Percentiles rank a stretch among this genome's conserved stretches.
Conservation (phyloP, 345 rosid genomes). For the Gynandropsis gynandra region DNA sequence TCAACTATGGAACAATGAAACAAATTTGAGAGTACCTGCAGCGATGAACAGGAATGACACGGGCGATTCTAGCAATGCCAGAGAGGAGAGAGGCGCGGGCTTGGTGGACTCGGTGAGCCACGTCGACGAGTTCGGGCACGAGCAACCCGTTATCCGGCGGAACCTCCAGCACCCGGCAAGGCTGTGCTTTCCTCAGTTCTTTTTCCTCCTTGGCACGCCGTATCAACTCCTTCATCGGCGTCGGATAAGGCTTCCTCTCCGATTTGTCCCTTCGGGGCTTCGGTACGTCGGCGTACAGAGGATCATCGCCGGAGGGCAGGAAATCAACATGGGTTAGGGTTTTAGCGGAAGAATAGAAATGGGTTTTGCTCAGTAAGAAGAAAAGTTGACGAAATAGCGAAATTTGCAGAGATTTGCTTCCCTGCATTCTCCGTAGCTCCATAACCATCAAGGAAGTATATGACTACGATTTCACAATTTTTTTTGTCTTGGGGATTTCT, state of each 20-base stretch:
- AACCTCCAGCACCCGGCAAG: conserved; percentile 57
- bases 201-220: conserved; percentile 60
- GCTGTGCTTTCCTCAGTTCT: conserved; percentile 53
- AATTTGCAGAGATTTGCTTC: conserved; percentile 23
- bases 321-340: conserved; percentile 4
- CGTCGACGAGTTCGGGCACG: conserved; percentile 58
- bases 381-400: conserved; percentile 2
- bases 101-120: conserved; percentile 54
- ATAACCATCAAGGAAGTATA: not conserved
- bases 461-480: too few species aligned
- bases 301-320: conserved; percentile 23
- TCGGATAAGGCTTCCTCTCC: conserved; percentile 71
- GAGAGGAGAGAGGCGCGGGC: conserved; percentile 47
- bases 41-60: conserved; percentile 44
- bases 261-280: conserved; percentile 62
- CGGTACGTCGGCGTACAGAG: conserved; percentile 55
- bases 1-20: not conserved
- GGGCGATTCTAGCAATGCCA: conserved; percentile 45
- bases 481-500: too few species aligned
- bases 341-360: conserved; percentile 19
- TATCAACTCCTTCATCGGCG: conserved; percentile 68
- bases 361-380: conserved; percentile 22
- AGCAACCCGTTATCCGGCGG: conserved; percentile 77
- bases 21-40: conserved; percentile 41
- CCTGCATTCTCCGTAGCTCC: conserved; percentile 27